Percentiles rank a stretch among this genome's conserved stretches.
Conservation (phyloP, 176 grass and related monocot genomes). For the Chloris gayana region DNA sequence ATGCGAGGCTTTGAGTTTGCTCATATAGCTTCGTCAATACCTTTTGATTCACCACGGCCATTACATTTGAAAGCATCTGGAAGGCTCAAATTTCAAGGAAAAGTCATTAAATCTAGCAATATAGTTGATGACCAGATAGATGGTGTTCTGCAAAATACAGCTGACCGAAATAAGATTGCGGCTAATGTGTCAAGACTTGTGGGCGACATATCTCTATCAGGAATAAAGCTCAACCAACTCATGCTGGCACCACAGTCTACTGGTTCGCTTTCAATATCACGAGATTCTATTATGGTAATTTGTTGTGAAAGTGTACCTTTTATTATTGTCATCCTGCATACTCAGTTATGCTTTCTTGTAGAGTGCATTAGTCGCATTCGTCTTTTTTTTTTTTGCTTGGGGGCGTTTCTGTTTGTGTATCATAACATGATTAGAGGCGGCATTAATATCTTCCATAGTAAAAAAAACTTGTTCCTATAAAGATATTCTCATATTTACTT, state of each 20-base stretch:
- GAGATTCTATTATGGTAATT: conserved; percentile 78
- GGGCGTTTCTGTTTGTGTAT: not conserved
- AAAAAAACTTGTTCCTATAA: not conserved
- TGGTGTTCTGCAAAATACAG: conserved; percentile 47
- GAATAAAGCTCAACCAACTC: conserved; percentile 93
- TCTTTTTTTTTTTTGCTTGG: too few relatives aligned
- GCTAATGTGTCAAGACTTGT: conserved; percentile 61
- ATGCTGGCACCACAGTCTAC: conserved; percentile 90
- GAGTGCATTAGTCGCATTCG: conserved; percentile 15
- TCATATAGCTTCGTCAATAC: conserved; percentile 77
- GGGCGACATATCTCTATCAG: conserved; percentile 86
- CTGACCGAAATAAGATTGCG: conserved; percentile 40
- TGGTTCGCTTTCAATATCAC: conserved; percentile 84
- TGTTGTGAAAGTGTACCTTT: conserved; percentile 28
- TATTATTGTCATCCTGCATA: conserved; percentile 2
- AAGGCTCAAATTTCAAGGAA: conserved; percentile 96
- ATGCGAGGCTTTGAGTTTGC: conserved; percentile 96
- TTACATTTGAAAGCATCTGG: conserved; percentile 97
- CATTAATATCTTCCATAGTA: conserved; percentile 3
- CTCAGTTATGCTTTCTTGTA: conserved; percentile 28
- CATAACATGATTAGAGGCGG: conserved; percentile 3
- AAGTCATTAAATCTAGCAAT: conserved; percentile 65
- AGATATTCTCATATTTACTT: conserved; percentile 11
- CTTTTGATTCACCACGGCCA: conserved; percentile 86
- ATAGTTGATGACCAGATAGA: conserved; percentile 44